Conservation (phyloP, 176 grass and related monocot genomes). For the Guadua angustifolia region DNA sequence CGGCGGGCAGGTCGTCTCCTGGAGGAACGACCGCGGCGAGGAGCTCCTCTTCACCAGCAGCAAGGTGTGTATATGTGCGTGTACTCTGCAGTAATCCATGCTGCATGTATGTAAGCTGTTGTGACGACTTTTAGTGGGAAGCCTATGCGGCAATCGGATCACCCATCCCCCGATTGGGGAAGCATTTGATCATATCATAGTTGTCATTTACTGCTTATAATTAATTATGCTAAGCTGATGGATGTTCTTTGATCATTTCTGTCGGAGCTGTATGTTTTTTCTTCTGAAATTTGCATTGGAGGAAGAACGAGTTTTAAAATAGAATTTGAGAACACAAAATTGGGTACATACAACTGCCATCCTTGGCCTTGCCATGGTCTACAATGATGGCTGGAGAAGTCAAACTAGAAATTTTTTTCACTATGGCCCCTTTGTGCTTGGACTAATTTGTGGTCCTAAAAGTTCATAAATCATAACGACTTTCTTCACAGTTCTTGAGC, state of each 20-base stretch:
- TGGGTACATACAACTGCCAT: neutral
- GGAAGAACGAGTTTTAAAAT: neutral
- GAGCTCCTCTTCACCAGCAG: slow-evolving; percentile 97
- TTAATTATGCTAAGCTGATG: neutral
- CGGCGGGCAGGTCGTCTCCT: slow-evolving; percentile 91
- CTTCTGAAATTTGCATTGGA: slow-evolving; percentile 8
- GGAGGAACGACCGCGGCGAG: slow-evolving; percentile 90
- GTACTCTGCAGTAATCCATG: neutral
- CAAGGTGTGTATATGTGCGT: slow-evolving; percentile 50
- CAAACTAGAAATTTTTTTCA: neutral
- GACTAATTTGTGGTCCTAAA: slow-evolving; percentile 4
- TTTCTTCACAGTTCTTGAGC: neutral
- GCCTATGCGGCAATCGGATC: neutral
- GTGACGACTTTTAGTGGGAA: neutral
- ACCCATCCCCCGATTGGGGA: neutral
- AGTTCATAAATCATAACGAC: slow-evolving; percentile 20
- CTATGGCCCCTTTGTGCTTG: neutral
- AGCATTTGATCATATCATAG: neutral
- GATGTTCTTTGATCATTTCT: slow-evolving; percentile 1
- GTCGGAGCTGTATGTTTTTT: neutral
- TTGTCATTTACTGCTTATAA: neutral
- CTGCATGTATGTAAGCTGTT: neutral
- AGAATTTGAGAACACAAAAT: neutral
- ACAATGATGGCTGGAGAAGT: slow-evolving; percentile 11
- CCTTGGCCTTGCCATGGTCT: neutral